Evolutionary conservation across 2,329 filamentous ascomycete species (phyloP).

Genomic region (Biscogniauxia sp.): DNA sequence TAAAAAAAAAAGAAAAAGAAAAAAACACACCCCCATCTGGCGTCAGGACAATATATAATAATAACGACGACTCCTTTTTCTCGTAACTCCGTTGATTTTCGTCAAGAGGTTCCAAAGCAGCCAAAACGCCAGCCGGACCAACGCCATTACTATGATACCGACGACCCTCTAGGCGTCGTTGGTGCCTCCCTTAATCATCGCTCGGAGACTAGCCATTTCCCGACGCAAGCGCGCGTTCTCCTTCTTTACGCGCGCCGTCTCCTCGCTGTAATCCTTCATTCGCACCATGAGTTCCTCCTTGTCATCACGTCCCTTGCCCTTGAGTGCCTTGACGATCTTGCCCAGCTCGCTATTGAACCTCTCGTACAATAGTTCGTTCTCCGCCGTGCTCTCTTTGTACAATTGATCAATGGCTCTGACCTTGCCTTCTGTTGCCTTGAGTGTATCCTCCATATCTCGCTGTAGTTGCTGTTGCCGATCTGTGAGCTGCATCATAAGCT

Average conservation of each 20-base stretch:
- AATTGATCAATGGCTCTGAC: conserved; percentile 81
- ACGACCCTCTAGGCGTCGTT: conserved; percentile 30
- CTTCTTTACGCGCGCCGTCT: conserved; percentile 73
- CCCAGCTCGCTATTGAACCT: conserved; percentile 88
- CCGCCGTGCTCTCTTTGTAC: conserved; percentile 81
- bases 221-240: conserved; percentile 82
- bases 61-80: not conserved
- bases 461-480: conserved; percentile 63
- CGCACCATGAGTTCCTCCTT: conserved; percentile 73
- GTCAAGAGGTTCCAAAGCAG: conserved; percentile 19
- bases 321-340: conserved; percentile 75
- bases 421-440: conserved; percentile 74
- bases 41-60: not conserved
- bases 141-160: conserved; percentile 10
- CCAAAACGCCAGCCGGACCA: conserved; percentile 19
- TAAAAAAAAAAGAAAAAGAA: not conserved
- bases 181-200: conserved; percentile 45
- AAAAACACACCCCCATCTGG: not conserved
- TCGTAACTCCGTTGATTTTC: conserved; percentile 14
- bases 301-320: conserved; percentile 69
- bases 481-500: conserved; percentile 56
- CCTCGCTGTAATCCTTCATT: conserved; percentile 72
- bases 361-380: conserved; percentile 91
- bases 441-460: conserved; percentile 67
- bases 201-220: conserved; percentile 71